phyloP scores from a whole-genome alignment of 2,329 filamentous ascomycete species.

The Aspergillus ochraceoroseus region DNA sequence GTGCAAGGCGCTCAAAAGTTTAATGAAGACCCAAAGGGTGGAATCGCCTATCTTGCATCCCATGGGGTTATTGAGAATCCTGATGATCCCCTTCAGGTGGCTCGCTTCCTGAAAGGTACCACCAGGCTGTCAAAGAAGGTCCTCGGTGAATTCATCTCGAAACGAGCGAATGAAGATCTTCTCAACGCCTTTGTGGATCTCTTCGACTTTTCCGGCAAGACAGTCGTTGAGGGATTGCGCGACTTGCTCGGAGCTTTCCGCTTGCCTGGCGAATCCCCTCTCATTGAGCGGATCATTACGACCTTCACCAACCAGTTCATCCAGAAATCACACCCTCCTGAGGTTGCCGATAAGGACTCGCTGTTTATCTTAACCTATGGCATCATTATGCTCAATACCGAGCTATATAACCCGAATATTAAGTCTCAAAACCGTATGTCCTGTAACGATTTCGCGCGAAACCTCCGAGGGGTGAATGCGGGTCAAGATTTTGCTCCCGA shows the following conservation, averaged over 20 bases:
- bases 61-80: constrained; percentile 78
- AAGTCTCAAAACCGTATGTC: constrained; percentile 74
- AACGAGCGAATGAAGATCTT: constrained; percentile 79
- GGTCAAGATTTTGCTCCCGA: constrained; percentile 77
- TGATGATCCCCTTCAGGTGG: constrained; percentile 69
- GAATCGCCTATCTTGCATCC: constrained; percentile 76
- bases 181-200: constrained; percentile 75
- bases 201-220: constrained; percentile 84
- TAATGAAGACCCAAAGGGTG: constrained; percentile 88
- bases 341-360: constrained; percentile 78
- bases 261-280: constrained; percentile 81
- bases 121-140: constrained; percentile 83
- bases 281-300: constrained; percentile 89
- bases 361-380: constrained; percentile 90
- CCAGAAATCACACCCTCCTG: constrained; percentile 61
- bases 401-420: constrained; percentile 91
- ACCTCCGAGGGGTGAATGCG: constrained; percentile 84
- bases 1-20: constrained; percentile 85
- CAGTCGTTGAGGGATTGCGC: constrained; percentile 84
- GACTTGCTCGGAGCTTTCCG: constrained; percentile 87
- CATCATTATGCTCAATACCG: constrained; percentile 96
- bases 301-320: constrained; percentile 84
- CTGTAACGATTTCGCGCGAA: constrained; percentile 73
- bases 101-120: constrained; percentile 82
- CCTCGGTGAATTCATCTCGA: constrained; percentile 88